phyloP scores from a whole-genome alignment of 768 basidiomycete species.

The Hydnomerulius pinastri region DNA sequence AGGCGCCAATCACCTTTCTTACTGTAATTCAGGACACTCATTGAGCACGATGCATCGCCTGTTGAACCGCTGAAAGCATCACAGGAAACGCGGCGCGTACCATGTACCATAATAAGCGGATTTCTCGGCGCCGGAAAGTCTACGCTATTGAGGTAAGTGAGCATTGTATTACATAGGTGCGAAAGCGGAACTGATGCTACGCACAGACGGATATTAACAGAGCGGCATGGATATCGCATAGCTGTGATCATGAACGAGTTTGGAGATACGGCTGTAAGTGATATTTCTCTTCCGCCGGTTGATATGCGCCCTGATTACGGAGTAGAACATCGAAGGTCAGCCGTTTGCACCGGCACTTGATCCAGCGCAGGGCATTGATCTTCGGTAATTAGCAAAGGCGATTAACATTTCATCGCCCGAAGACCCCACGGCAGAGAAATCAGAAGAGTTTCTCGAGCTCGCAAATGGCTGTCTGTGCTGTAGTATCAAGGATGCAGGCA shows the following conservation, averaged over 20 bases:
- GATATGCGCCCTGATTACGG: slow-evolving; percentile 19
- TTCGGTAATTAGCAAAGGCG: slow-evolving; percentile 62
- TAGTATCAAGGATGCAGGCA: slow-evolving; percentile 91
- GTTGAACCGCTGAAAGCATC: not conserved
- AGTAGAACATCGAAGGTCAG: slow-evolving; percentile 89
- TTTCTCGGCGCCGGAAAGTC: slow-evolving; percentile 96
- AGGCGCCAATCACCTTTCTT: slow-evolving; percentile 6
- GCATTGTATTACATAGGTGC: not conserved
- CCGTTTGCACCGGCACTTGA: not conserved
- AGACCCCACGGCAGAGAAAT: slow-evolving; percentile 61
- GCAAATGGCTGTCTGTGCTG: slow-evolving; percentile 99
- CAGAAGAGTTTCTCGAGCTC: slow-evolving; percentile 88
- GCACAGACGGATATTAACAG: slow-evolving; percentile 81
- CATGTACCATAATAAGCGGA: slow-evolving; percentile 92
- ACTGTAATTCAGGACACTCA: slow-evolving; percentile 27
- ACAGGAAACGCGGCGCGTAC: slow-evolving; percentile 50
- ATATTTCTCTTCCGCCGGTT: slow-evolving; percentile 3
- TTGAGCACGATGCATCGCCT: slow-evolving; percentile 25
- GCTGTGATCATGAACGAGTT: slow-evolving; percentile 99
- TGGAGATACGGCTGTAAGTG: slow-evolving; percentile 88
- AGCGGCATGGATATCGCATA: slow-evolving; percentile 92
- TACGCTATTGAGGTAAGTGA: slow-evolving; percentile 72
- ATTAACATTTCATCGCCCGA: slow-evolving; percentile 77
- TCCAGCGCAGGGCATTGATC: not conserved
- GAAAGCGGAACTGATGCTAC: not conserved